phyloP scores from a whole-genome alignment of 495 filamentous ascomycete genomes.

The Massariosphaeria phaeospora region DNA sequence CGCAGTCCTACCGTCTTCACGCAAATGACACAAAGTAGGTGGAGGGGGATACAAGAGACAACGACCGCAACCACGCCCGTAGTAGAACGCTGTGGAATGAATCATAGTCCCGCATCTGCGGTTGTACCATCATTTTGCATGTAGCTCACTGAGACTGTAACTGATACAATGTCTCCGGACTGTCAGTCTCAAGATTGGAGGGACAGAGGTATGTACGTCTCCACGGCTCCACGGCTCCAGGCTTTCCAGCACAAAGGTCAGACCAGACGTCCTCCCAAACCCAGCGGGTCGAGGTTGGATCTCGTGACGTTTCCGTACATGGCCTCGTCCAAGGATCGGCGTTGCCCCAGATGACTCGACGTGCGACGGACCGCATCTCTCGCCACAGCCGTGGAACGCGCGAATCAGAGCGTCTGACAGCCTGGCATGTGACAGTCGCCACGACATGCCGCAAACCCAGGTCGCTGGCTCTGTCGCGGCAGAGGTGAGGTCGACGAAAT shows the following conservation, averaged over 20 bases:
- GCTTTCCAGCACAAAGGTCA: background rate
- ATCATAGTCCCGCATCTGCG: too few relatives aligned
- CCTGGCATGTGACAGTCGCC: constrained; percentile 18
- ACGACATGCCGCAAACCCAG: background rate
- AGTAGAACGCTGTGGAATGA: too few relatives aligned
- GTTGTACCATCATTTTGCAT: too few relatives aligned
- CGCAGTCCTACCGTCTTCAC: too few relatives aligned
- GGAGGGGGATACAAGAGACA: too few relatives aligned
- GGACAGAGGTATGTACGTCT: background rate
- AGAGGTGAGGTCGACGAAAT: background rate
- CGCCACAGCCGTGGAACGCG: constrained; percentile 15
- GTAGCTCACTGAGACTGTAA: too few relatives aligned
- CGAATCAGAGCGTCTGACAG: constrained; percentile 5
- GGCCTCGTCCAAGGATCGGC: constrained; percentile 24
- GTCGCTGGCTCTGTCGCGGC: background rate
- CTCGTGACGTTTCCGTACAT: constrained; percentile 27
- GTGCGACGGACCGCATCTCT: constrained; percentile 18
- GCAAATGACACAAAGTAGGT: too few relatives aligned
- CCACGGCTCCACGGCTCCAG: background rate
- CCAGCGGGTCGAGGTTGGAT: background rate
- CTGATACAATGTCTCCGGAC: too few relatives aligned
- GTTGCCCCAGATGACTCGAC: constrained; percentile 16
- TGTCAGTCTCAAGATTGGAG: too few relatives aligned
- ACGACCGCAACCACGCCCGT: too few relatives aligned
- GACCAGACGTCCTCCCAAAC: background rate